Conservation (phyloP, 129 eudicot species). For the carrot (Daucus carota) region DNA sequence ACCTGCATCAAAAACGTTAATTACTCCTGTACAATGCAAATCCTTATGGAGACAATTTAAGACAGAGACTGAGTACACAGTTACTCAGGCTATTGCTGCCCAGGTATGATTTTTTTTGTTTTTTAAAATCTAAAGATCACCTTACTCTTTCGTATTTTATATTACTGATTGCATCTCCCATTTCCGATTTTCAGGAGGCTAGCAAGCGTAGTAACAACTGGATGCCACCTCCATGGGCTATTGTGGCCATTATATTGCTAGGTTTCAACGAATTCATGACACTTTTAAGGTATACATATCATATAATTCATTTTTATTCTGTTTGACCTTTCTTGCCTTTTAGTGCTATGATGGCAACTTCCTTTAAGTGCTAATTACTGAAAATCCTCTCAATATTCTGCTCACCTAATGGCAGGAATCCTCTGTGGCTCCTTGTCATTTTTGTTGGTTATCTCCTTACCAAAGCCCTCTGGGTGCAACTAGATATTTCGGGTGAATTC, state of each 20-base stretch:
- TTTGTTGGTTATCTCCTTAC: slow-evolving; percentile 66
- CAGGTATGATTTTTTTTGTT: slow-evolving; percentile 38
- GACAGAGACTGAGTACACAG: slow-evolving; percentile 88
- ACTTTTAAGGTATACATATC: slow-evolving; percentile 59
- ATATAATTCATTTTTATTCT: neutral
- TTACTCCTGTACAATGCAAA: slow-evolving; percentile 98
- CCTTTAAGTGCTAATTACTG: neutral
- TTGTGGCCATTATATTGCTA: slow-evolving; percentile 64
- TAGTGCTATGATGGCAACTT: slow-evolving; percentile 1
- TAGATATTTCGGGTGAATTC: slow-evolving; percentile 83
- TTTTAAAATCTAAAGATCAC: neutral
- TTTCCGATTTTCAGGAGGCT: slow-evolving; percentile 67
- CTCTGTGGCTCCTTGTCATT: slow-evolving; percentile 63
- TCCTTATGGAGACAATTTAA: slow-evolving; percentile 86
- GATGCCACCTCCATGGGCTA: slow-evolving; percentile 99
- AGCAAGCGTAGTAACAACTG: slow-evolving; percentile 90
- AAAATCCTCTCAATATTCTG: neutral
- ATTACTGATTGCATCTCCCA: neutral
- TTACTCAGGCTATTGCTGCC: slow-evolving; percentile 84
- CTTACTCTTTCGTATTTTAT: neutral
- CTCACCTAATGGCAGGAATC: slow-evolving; percentile 52
- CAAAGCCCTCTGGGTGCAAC: slow-evolving; percentile 98
- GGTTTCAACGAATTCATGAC: slow-evolving; percentile 99
- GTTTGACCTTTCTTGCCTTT: neutral
- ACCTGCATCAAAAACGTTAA: slow-evolving; percentile 74